Evolutionary conservation across 495 filamentous ascomycete species (phyloP).

Genomic region (Clavariopsis aquatica): DNA sequence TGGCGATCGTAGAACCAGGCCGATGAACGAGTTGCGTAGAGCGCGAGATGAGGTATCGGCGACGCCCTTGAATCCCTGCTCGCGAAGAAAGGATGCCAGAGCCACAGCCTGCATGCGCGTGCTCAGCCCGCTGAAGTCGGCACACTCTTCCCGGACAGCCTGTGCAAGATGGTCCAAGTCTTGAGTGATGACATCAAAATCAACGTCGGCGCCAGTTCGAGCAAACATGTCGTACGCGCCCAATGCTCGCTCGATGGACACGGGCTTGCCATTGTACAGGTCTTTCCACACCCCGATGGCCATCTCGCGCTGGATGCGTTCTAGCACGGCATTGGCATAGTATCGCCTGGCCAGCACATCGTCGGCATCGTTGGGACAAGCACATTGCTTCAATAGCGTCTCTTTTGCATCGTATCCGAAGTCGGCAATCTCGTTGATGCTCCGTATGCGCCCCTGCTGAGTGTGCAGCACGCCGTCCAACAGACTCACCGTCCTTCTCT

Average conservation of each 20-base stretch:
- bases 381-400: conserved; percentile 66
- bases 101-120: conserved; percentile 66
- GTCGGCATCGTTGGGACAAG: conserved; percentile 58
- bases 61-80: conserved; percentile 68
- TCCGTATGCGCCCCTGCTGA: conserved; percentile 67
- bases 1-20: conserved; percentile 61
- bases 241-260: conserved; percentile 72
- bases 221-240: conserved; percentile 88
- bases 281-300: conserved; percentile 76
- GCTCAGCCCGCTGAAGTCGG: conserved; percentile 53
- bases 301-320: conserved; percentile 75
- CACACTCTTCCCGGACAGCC: conserved; percentile 53
- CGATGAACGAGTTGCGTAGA: conserved; percentile 82
- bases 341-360: conserved; percentile 87
- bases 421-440: conserved; percentile 66
- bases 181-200: conserved; percentile 68
- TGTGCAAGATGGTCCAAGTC: conserved; percentile 65
- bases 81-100: conserved; percentile 65
- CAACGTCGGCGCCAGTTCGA: conserved; percentile 65
- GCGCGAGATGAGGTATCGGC: conserved; percentile 68
- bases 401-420: conserved; percentile 90
- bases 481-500: conserved; percentile 56
- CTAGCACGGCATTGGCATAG: conserved; percentile 70
- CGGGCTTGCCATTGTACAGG: conserved; percentile 52
- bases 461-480: conserved; percentile 71